A percentile compares a stretch with the other conserved stretches of the same genome.
Evolutionary conservation across 2,329 filamentous ascomycete species (phyloP).

Genomic region (Talaromyces funiculosus): DNA sequence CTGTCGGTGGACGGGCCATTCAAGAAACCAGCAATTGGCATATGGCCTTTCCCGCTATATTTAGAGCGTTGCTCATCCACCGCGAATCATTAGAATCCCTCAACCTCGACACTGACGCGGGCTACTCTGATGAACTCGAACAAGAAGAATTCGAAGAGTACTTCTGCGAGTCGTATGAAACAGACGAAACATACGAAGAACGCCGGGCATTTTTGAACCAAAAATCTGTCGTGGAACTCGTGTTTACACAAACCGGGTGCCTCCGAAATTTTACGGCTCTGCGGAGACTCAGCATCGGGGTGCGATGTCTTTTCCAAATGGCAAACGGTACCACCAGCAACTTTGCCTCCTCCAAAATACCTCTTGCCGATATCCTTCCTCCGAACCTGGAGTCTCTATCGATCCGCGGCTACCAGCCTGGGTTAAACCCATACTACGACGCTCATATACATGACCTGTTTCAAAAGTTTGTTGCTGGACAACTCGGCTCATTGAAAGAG

Average conservation of each 20-base stretch:
- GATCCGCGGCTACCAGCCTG: slow-evolving; percentile 11
- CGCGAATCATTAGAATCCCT: slow-evolving; percentile 12
- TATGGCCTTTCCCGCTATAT: slow-evolving; percentile 13
- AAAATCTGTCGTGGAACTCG: slow-evolving; percentile 11
- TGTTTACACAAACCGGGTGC: slow-evolving; percentile 7
- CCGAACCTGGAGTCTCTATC: slow-evolving; percentile 10
- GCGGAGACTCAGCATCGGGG: slow-evolving; percentile 7
- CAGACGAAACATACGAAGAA: slow-evolving; percentile 7
- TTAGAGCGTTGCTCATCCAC: slow-evolving; percentile 11
- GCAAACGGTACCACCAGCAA: slow-evolving; percentile 4
- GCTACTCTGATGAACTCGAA: slow-evolving; percentile 9
- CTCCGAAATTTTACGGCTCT: slow-evolving; percentile 10
- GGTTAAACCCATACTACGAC: slow-evolving; percentile 6
- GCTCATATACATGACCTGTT: slow-evolving; percentile 11
- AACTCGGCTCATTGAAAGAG: slow-evolving; percentile 11
- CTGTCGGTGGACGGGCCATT: slow-evolving; percentile 11
- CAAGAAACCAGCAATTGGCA: slow-evolving; percentile 11
- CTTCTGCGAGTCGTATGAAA: not conserved
- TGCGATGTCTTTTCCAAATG: slow-evolving; percentile 13
- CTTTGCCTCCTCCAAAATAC: not conserved
- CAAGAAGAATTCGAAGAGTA: slow-evolving; percentile 14
- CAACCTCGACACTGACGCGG: slow-evolving; percentile 12
- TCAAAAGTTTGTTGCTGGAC: slow-evolving; percentile 15
- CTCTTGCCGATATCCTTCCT: slow-evolving; percentile 7
- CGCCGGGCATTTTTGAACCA: slow-evolving; percentile 7